Base-by-base conservation (phyloP, 202 grass and related monocot species). In the Musa balbisiana region DNA sequence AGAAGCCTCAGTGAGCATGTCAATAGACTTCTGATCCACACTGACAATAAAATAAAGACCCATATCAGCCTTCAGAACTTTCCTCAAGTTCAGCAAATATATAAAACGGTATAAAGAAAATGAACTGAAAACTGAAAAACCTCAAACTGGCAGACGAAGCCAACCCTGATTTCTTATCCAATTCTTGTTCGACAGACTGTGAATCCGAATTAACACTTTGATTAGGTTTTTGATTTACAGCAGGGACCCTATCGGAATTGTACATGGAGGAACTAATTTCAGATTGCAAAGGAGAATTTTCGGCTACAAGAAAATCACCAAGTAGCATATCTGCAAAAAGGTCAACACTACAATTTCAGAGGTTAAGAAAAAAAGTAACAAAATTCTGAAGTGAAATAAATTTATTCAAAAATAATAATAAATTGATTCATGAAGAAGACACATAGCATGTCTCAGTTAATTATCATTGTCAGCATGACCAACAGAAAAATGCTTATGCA, bases 1-100 rank as follows among this genome's bases (percentile, higher is more conserved):
- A 76, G 95, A 98, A 73, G 95, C 95, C 80, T 92, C 71, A 74
- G 82, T 98, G 77, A 98, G 83, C 91, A 94, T 88, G 71, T 98
- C 91, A 59, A 98, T 89, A 62, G 95, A 98, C 81, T 84, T 91
- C 81, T 81, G 90, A 73, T 87, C 89, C 87, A 74, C 79, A 75
- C 92, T 89, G 84, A 63, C 72, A 87, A 43, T 43, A 65, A 70
- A 10, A 52, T 67, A 64, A 29, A 71, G 14, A 73, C 67, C 9
- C 73, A 50, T 24, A 53, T 67, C 24, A 25, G 9, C 19, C 12
- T 43, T 55, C 49, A 33, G 23, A 52, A 43, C 33, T 43, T 43
- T 8, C 33, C 33, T 43, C 33, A 43, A 24, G 13, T 22, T 11
- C 24, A 76, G 4, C 16, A 33, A 76, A 56, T 76, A 22, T 49